A percentile compares a stretch with the other conserved stretches of the same genome.
phyloP scores from a whole-genome alignment of 2,329 filamentous ascomycete genomes.

The Calonectria fujianensis region DNA sequence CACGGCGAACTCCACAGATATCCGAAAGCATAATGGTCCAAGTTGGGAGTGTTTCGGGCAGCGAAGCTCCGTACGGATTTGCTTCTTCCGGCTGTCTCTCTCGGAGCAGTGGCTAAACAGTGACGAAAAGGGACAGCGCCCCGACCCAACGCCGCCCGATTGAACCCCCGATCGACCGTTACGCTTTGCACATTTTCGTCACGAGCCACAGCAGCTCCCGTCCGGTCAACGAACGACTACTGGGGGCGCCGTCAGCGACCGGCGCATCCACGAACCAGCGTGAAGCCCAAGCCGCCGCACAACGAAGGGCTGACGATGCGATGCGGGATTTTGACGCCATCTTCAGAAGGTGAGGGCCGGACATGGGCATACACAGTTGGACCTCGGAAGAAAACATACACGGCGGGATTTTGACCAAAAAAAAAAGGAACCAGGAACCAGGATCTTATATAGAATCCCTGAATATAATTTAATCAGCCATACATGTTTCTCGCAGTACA shows the following conservation, averaged over 20 bases:
- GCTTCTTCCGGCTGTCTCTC: neutral
- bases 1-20: conserved; percentile 19
- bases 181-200: neutral
- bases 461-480: neutral
- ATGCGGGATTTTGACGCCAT: conserved; percentile 23
- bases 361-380: neutral
- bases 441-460: neutral
- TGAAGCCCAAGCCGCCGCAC: neutral
- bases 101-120: conserved; percentile 12
- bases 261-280: neutral
- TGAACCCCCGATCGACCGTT: neutral
- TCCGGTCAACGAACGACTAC: conserved; percentile 29
- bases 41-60: conserved; percentile 21
- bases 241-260: neutral
- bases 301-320: neutral
- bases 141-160: neutral
- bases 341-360: neutral
- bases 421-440: neutral
- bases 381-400: neutral
- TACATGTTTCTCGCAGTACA: neutral
- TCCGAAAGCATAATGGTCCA: conserved; percentile 25
- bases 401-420: conserved; percentile 4
- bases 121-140: neutral
- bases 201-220: neutral
- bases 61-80: conserved; percentile 4